phyloP scores from a whole-genome alignment of 768 basidiomycete species.

The Phanerochaete carnosa region DNA sequence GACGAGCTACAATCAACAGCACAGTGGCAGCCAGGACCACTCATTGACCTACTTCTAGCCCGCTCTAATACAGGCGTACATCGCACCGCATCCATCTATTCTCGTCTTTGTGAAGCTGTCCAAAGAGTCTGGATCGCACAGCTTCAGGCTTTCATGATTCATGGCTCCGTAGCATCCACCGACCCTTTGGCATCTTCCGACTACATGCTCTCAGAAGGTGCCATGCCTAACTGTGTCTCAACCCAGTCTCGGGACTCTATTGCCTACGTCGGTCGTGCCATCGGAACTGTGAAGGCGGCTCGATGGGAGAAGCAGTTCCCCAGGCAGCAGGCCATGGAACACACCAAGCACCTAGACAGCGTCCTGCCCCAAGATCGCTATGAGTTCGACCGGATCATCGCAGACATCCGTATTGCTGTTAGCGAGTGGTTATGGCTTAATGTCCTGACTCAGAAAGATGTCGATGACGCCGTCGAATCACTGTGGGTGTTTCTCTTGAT shows the following conservation, averaged over 20 bases:
- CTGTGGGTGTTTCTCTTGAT: constrained; percentile 48
- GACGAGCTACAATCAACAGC: constrained; percentile 54
- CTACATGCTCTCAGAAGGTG: constrained; percentile 57
- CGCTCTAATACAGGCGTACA: constrained; percentile 79
- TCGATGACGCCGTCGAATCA: constrained; percentile 81
- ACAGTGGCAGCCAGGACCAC: constrained; percentile 66
- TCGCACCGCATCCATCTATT: constrained; percentile 68
- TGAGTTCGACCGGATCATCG: constrained; percentile 70
- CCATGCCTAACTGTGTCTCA: constrained; percentile 76
- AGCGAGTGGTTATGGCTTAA: constrained; percentile 96
- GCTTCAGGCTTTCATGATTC: constrained; percentile 77
- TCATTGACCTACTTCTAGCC: constrained; percentile 75
- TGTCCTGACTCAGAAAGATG: constrained; percentile 78
- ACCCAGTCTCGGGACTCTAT: constrained; percentile 75
- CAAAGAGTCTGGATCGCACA: constrained; percentile 83
- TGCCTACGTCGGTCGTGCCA: constrained; percentile 81
- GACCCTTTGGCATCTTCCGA: constrained; percentile 67
- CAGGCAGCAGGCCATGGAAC: constrained; percentile 56
- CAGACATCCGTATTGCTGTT: constrained; percentile 72
- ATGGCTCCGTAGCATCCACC: constrained; percentile 58
- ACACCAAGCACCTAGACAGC: constrained; percentile 60
- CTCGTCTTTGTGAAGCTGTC: constrained; percentile 68
- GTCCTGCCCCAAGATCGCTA: constrained; percentile 76
- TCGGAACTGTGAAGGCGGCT: constrained; percentile 77
- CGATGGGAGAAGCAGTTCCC: constrained; percentile 81